phyloP scores from a whole-genome alignment of 202 grass and related monocot species.

The Panicum virgatum region DNA sequence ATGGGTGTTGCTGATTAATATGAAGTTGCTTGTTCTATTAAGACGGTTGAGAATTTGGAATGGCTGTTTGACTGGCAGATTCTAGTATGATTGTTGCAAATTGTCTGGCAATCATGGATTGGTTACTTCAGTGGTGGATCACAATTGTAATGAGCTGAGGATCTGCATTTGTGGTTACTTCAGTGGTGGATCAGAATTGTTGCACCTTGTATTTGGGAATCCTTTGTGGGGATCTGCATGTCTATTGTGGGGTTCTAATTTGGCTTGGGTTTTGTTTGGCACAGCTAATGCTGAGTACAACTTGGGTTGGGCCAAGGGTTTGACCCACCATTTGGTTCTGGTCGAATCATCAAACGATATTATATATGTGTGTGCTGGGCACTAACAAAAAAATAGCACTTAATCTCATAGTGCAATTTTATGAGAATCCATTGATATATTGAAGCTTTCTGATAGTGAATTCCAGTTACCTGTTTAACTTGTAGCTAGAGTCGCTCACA shows the following conservation, averaged over 20 bases:
- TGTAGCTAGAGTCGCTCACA: background rate
- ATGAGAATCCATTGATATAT: background rate
- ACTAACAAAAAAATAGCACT: background rate
- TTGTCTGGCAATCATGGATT: background rate
- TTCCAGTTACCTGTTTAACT: background rate
- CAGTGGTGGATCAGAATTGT: too few species aligned
- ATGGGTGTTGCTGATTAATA: background rate
- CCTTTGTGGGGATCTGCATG: too few species aligned
- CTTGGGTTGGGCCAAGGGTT: background rate
- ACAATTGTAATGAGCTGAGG: background rate
- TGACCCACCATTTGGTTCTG: background rate
- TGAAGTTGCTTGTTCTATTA: background rate
- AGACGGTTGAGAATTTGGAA: background rate
- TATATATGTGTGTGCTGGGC: background rate
- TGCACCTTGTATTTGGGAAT: too few species aligned
- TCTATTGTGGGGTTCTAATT: background rate
- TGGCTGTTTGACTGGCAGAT: slow-evolving; percentile 8
- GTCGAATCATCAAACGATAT: background rate
- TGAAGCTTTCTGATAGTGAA: background rate
- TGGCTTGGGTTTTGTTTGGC: background rate
- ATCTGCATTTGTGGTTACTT: background rate
- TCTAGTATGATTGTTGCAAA: background rate
- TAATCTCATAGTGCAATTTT: background rate
- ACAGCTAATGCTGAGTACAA: background rate
- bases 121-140: background rate